These are phyloP conservation scores for Plantago coronopus DNA, from an alignment of 305 asterid species.

Conservation along the genomic window DNA sequence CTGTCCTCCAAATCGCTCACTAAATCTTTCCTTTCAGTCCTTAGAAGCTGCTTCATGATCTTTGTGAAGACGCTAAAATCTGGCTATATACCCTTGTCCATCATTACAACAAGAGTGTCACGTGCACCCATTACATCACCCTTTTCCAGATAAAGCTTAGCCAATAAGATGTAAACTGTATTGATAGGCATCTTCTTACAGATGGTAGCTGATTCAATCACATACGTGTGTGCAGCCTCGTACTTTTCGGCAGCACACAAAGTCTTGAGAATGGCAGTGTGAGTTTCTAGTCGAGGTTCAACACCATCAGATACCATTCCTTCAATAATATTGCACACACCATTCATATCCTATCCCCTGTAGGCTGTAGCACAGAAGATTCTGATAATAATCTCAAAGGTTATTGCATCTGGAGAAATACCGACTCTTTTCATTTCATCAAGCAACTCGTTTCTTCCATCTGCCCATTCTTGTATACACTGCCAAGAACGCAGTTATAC, in stretches of 20 bases:
- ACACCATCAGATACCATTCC: conserved; percentile 44
- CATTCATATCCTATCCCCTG: conserved; percentile 46
- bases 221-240: conserved; percentile 51
- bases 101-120: conserved; percentile 54
- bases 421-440: conserved; percentile 50
- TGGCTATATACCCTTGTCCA: conserved; percentile 70
- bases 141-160: conserved; percentile 46
- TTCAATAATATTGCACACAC: conserved; percentile 41
- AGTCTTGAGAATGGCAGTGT: conserved; percentile 43
- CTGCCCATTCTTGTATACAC: conserved; percentile 48
- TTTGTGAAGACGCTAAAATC: conserved; percentile 39
- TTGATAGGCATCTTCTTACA: conserved; percentile 37
- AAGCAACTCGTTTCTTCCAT: conserved; percentile 41
- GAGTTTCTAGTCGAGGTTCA: conserved; percentile 55
- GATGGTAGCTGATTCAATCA: conserved; percentile 36
- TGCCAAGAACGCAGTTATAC: conserved; percentile 65
- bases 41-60: conserved; percentile 39
- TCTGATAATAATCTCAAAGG: conserved; percentile 57
- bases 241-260: conserved; percentile 41
- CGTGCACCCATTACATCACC: conserved; percentile 53
- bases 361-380: conserved; percentile 40
- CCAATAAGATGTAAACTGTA: conserved; percentile 55
- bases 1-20: conserved; percentile 46
- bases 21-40: conserved; percentile 37
- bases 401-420: conserved; percentile 46